Evolutionary conservation across 768 basidiomycete genomes (phyloP).

Genomic region (Paxillus involutus): DNA sequence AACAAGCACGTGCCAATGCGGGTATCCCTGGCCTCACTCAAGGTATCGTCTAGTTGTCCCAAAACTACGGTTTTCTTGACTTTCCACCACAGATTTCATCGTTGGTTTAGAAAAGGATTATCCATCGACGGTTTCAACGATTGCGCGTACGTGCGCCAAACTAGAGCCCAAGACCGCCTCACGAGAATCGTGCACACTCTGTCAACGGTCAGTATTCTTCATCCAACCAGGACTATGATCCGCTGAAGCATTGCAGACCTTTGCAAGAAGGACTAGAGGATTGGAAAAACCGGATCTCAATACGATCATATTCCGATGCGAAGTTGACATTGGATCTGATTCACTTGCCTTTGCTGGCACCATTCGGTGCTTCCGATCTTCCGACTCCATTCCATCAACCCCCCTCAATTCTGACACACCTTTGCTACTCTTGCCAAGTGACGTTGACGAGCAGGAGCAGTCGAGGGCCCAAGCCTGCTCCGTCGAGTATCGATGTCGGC

Average conservation of each 20-base stretch:
- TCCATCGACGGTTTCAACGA: slow-evolving; percentile 84
- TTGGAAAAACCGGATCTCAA: slow-evolving; percentile 76
- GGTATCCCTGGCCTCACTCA: slow-evolving; percentile 69
- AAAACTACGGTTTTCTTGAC: background rate
- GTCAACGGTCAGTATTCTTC: slow-evolving; percentile 52
- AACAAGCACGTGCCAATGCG: slow-evolving; percentile 44
- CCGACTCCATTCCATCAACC: background rate
- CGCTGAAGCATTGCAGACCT: slow-evolving; percentile 42
- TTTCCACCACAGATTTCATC: slow-evolving; percentile 61
- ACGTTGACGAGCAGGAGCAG: slow-evolving; percentile 58
- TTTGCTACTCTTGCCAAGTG: slow-evolving; percentile 67
- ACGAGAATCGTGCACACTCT: slow-evolving; percentile 54
- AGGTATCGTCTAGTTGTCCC: slow-evolving; percentile 40
- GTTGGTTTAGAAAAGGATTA: slow-evolving; percentile 78
- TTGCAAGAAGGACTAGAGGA: slow-evolving; percentile 62
- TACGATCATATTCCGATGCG: slow-evolving; percentile 45
- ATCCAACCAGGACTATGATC: background rate
- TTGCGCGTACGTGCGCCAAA: slow-evolving; percentile 79
- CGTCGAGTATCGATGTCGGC: background rate
- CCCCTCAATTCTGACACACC: slow-evolving; percentile 35
- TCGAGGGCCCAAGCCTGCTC: slow-evolving; percentile 32
- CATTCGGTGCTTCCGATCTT: background rate
- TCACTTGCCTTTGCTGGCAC: slow-evolving; percentile 3
- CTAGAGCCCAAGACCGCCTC: slow-evolving; percentile 62
- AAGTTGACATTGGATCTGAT: slow-evolving; percentile 15